These are phyloP conservation scores for Botrytis medusae DNA, from an alignment of 2,329 filamentous ascomycete genomes.

Conservation along the genomic window DNA sequence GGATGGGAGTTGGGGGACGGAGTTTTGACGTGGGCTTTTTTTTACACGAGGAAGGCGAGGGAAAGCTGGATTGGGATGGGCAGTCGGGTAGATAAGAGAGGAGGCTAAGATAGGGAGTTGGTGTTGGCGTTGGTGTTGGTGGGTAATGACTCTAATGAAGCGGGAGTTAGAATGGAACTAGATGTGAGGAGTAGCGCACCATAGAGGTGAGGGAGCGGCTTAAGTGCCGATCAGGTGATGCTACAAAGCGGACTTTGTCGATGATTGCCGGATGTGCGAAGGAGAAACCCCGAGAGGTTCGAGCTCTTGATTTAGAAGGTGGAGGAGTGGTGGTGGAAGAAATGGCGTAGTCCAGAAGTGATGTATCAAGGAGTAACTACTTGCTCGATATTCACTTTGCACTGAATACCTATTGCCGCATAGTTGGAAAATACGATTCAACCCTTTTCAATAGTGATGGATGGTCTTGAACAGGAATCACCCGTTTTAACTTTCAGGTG, in stretches of 20 bases:
- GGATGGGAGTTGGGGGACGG: neutral
- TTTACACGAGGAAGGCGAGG: neutral
- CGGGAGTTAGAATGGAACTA: neutral
- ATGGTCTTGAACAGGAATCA: neutral
- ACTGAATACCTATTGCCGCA: neutral
- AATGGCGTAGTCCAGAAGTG: neutral
- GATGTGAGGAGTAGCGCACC: neutral
- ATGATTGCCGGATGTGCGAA: neutral
- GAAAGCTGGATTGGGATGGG: neutral
- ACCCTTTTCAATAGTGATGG: neutral
- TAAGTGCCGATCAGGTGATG: neutral
- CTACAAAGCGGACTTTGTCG: neutral
- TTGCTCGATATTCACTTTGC: neutral
- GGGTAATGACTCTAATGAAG: neutral
- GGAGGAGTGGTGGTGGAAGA: neutral
- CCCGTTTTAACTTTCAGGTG: neutral
- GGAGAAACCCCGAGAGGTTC: neutral
- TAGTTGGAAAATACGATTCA: neutral
- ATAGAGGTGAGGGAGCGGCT: neutral
- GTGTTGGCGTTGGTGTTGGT: neutral
- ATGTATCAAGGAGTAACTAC: too few species aligned
- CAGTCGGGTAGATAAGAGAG: constrained; percentile 20
- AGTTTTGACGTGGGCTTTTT: neutral
- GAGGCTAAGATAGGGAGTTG: constrained; percentile 15
- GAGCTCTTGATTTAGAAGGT: neutral